Percentiles rank a stretch among this genome's conserved stretches.
Conservation (phyloP, 257 asterid species). For the Solanum sitiens region DNA sequence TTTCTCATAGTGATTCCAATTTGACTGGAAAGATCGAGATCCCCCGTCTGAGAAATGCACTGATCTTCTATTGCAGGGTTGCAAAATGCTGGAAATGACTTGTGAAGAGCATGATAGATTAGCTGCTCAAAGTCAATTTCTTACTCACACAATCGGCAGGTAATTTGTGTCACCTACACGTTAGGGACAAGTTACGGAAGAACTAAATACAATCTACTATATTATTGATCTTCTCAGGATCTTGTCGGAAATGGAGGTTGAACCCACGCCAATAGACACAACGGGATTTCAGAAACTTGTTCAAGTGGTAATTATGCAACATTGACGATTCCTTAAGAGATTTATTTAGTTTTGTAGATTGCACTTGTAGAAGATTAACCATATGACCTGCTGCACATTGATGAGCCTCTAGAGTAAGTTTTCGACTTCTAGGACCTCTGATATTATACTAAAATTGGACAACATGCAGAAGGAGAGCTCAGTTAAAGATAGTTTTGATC, state of each 20-base stretch:
- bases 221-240: slow-evolving; percentile 32
- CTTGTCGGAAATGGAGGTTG: slow-evolving; percentile 56
- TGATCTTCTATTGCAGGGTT: slow-evolving; percentile 40
- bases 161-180: neutral
- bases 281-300: slow-evolving; percentile 82
- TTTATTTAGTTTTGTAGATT: neutral
- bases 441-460: neutral
- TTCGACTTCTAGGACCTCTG: neutral
- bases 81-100: slow-evolving; percentile 79
- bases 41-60: neutral
- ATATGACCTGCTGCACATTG: neutral
- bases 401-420: neutral
- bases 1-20: neutral
- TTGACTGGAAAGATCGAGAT: neutral
- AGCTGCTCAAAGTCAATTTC: slow-evolving; percentile 71
- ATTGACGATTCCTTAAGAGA: neutral
- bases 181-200: neutral
- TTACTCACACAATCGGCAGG: slow-evolving; percentile 93
- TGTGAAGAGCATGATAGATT: slow-evolving; percentile 82
- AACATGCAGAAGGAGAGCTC: slow-evolving; percentile 69
- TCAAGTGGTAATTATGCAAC: slow-evolving; percentile 52
- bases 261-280: slow-evolving; percentile 74
- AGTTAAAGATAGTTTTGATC: slow-evolving; percentile 62
- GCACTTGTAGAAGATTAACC: neutral
- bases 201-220: neutral